phyloP scores from a whole-genome alignment of 1,284 basidiomycete genomes.

The Fomitiporia mediterranea region DNA sequence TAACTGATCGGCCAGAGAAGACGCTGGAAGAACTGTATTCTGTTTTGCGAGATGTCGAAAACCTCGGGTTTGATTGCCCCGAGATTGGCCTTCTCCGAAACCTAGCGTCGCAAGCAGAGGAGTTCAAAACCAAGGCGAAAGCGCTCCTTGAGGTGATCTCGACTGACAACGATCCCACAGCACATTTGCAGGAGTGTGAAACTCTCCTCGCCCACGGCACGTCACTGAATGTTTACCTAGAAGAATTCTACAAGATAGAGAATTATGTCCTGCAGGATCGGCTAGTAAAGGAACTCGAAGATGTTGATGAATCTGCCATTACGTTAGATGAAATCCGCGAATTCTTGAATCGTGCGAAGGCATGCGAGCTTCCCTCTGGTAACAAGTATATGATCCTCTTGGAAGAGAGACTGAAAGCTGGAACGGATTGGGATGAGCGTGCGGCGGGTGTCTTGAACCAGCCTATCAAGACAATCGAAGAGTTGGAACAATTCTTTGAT shows the following conservation, averaged over 20 bases:
- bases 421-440: slow-evolving; percentile 66
- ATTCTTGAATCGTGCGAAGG: slow-evolving; percentile 59
- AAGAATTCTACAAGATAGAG: slow-evolving; percentile 70
- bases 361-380: slow-evolving; percentile 59
- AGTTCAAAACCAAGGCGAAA: slow-evolving; percentile 52
- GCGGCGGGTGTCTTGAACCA: slow-evolving; percentile 59
- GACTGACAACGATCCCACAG: slow-evolving; percentile 44
- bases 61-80: slow-evolving; percentile 73
- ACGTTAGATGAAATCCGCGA: slow-evolving; percentile 68
- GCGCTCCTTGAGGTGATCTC: slow-evolving; percentile 38
- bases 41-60: slow-evolving; percentile 65
- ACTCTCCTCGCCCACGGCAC: slow-evolving; percentile 63
- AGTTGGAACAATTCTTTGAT: slow-evolving; percentile 62
- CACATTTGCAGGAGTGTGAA: slow-evolving; percentile 64
- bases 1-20: slow-evolving; percentile 62
- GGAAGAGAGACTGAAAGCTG: slow-evolving; percentile 52
- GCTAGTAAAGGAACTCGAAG: slow-evolving; percentile 63
- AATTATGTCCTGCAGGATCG: slow-evolving; percentile 72
- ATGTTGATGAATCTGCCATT: slow-evolving; percentile 47
- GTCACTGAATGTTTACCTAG: slow-evolving; percentile 72
- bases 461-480: slow-evolving; percentile 64
- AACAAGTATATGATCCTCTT: slow-evolving; percentile 57
- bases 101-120: slow-evolving; percentile 63
- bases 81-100: slow-evolving; percentile 60
- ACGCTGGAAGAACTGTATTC: slow-evolving; percentile 61